These are phyloP conservation scores for Euphorbia lathyris DNA, from an alignment of 345 rosid genomes.

Conservation along the genomic window DNA sequence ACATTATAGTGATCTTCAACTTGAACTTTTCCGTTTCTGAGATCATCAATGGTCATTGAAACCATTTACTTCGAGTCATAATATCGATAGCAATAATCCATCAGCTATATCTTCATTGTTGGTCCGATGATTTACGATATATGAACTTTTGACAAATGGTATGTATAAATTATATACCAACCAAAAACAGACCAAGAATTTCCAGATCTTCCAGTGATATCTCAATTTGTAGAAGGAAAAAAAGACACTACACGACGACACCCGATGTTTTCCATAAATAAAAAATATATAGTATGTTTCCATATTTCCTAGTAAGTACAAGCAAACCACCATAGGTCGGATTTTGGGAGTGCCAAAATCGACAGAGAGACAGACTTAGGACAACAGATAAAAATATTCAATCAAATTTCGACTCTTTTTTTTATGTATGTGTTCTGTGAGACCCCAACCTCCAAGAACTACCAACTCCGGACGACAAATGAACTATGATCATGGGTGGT, in stretches of 20 bases:
- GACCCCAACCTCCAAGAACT: constrained; percentile 8
- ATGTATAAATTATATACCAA: neutral
- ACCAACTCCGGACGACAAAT: neutral
- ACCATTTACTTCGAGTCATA: too few species aligned
- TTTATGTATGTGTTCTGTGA: constrained; percentile 12
- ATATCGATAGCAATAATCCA: too few species aligned
- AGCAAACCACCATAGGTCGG: neutral
- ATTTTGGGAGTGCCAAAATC: constrained; percentile 26
- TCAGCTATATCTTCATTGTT: too few species aligned
- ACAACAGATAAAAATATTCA: neutral
- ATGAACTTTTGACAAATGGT: neutral
- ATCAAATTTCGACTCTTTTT: neutral
- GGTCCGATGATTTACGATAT: too few species aligned
- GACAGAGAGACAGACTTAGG: constrained; percentile 4
- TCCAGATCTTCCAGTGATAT: neutral
- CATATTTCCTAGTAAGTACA: constrained; percentile 9
- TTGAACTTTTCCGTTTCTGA: too few species aligned
- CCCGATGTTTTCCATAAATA: neutral
- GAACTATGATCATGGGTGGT: constrained; percentile 11
- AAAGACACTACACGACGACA: constrained; percentile 7
- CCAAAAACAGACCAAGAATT: neutral
- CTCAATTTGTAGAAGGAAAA: neutral
- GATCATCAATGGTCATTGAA: too few species aligned
- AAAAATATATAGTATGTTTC: constrained; percentile 7
- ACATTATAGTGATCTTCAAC: too few species aligned